Evolutionary conservation across 1,139 yeast genomes (phyloP), one percentile per base, ranked within the genome.

Genomic region (Citeromyces siamensis): DNA sequence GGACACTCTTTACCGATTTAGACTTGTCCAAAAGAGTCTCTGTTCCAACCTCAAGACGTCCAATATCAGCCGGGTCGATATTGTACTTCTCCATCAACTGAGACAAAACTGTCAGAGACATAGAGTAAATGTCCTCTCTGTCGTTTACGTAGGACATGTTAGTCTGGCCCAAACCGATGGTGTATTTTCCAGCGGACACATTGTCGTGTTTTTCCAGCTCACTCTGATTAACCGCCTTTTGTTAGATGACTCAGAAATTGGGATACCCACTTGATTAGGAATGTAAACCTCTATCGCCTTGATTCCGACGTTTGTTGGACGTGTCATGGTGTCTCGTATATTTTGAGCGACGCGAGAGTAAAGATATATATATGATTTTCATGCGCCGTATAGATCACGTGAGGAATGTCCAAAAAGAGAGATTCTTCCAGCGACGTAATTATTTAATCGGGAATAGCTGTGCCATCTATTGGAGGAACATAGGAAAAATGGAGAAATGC

Each of bases 151-250:
- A 90, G 19, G 94, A 75, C 98, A 93, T 93, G 62, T 86, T 86
- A 52, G 96, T 90, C 66, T 90, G 98, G 46, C 98, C 98, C 44
- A 93, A 72, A 36, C 99, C 99, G 59, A 93, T 88, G 57, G 99
- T 93, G 71, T 86, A 90, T 61, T 93, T 93, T 41, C 99, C 99
- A 41, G 83, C 68, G 19, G 97, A 76, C 46, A 90, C 88, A 40
- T 81, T 82, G 56, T 86, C 95, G 52, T 63, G 76, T 50, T 71
- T 66, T 62, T 93, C 99, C 48, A 93, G 68, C 41, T 84, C 97
- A 33, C 76, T 63, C 65, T 93, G 98, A 66, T 74, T 80, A 44
- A 93, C 96, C 47, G 75, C 84, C 23, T 20, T 20, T 7, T 20
- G 23, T 20, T 20, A 20, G 26, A 14, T n/a, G 16, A 28, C 19